Evolutionary conservation across 768 basidiomycete genomes (phyloP).

Genomic region (Mycena floridula): DNA sequence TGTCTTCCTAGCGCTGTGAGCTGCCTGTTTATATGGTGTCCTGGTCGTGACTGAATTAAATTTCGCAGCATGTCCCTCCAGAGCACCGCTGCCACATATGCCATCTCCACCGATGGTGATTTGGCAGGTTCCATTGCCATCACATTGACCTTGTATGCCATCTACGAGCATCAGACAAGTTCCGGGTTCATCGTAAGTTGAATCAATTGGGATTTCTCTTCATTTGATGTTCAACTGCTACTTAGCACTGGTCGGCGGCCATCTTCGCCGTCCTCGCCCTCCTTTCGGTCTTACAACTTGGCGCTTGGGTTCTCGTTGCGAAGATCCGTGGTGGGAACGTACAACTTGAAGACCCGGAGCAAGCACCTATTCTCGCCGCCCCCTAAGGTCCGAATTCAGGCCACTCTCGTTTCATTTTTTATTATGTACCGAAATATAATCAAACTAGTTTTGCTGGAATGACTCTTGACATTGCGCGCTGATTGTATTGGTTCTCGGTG

Average conservation of each 20-base stretch:
- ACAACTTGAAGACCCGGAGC: not conserved
- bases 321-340: slow-evolving; percentile 37
- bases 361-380: not conserved
- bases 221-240: too few relatives aligned
- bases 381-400: too few relatives aligned
- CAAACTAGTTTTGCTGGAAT: too few relatives aligned
- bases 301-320: slow-evolving; percentile 46
- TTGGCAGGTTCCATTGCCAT: slow-evolving; percentile 89
- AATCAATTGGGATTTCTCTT: too few relatives aligned
- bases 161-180: slow-evolving; percentile 70
- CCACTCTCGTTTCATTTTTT: too few relatives aligned
- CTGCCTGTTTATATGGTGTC: too few relatives aligned
- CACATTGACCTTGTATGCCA: slow-evolving; percentile 89
- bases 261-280: slow-evolving; percentile 81
- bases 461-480: too few relatives aligned
- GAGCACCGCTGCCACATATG: slow-evolving; percentile 88
- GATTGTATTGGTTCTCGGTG: too few relatives aligned
- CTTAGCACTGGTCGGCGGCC: slow-evolving; percentile 89
- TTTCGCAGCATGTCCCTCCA: slow-evolving; percentile 78
- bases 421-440: too few relatives aligned
- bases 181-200: slow-evolving; percentile 75
- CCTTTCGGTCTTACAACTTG: slow-evolving; percentile 82
- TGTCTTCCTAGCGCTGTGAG: slow-evolving; percentile 86
- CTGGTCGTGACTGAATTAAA: too few relatives aligned
- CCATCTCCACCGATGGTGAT: slow-evolving; percentile 91